Base-by-base conservation (phyloP, 306 rosid genomes). In the Vigna mungo region DNA sequence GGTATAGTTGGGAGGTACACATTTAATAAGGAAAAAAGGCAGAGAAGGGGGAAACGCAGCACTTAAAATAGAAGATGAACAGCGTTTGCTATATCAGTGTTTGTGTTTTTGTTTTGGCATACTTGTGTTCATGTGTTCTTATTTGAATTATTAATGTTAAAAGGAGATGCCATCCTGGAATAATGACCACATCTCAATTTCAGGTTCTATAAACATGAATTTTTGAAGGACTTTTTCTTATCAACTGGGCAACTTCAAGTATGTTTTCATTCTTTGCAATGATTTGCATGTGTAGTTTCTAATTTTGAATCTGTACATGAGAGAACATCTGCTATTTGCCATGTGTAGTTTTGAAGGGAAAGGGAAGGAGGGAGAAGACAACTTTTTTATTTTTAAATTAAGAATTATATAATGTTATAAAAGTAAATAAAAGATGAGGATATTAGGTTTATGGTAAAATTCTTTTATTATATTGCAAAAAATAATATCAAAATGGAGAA, bases 231-330 rank as follows among this genome's bases (percentile, higher is more conserved):
- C 80, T 95, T 85, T 87, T 95, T 92, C 87, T 89, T 90, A 79
- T 89, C 97, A 72, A 89, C 95, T 25, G 98, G 98, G 74, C 97
- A 95, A 80, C 96, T 92, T 74, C 96, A 95, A 66, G 98, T 95
- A 92, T 27, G 95, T 80, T 65, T 72, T 71, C 55, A 17, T 77
- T 76, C 78, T 72, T 43, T 72, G 71, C 51, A 64, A 49, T 78
- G 68, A 64, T 47, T 49, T 81, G 43, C 27, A 44, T 63, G 78
- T 72, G 17, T 58, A 74, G 54, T 74, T 78, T 70, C 48, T 59
- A 23, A 59, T 66, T 80, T 66, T 43, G 67, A 75, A 62, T 44
- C 51, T 34, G 36, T 68, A 32, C 25, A 76, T 37, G 30, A 4
- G 68, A 67, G 36, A 69, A 64, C 48, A 52, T 74, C 65, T 21